Base-by-base conservation (phyloP, 176 grass and related monocot genomes). In the Eremochloa ophiuroides region DNA sequence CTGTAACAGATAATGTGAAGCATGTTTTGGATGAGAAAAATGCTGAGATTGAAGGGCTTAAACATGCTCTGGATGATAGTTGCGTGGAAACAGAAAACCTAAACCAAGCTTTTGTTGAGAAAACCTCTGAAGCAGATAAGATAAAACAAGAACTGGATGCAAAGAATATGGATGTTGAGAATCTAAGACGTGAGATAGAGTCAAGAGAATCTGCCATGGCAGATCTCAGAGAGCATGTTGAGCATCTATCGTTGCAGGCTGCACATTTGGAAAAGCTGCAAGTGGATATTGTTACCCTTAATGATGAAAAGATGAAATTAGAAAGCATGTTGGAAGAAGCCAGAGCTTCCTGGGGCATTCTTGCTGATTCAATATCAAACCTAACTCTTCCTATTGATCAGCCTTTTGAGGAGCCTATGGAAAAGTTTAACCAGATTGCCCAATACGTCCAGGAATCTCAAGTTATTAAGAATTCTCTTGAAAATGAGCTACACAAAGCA, bases 361-460 rank as follows among this genome's bases (percentile, higher is more conserved):
- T 97, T 39, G 51, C 86, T 89, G 80, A 81, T 87, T 93, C 82
- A 74, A 44, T 93, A 88, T 85, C 74, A 81, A 91, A 73, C 30
- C 74, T 97, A 63, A 34, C 31, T 67, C 55, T 97, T 79, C 93
- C 93, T 63, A 62, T 71, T 75, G 88, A 90, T 81, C 41, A 81
- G n/a, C 58, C 64, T 26, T 85, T 62, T 91, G 88, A 93, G 66
- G 76, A 75, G 16, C 85, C 90, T 75, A 20, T 84, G 60, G 85
- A 93, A 60, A 97, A 93, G 85, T 63, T 95, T 62, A 84, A 35
- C 61, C 81, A 81, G 79, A 86, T 95, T 71, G 42, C 65, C 28
- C 77, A 90, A 66, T 85, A 90, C 39, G 74, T 95, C 78, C 48
- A 91, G 83, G 83, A 94, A 93, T 87, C 74, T 71, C 80, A 91